phyloP scores from a whole-genome alignment of 208 protist genomes.

The Crithidia brevicula region DNA sequence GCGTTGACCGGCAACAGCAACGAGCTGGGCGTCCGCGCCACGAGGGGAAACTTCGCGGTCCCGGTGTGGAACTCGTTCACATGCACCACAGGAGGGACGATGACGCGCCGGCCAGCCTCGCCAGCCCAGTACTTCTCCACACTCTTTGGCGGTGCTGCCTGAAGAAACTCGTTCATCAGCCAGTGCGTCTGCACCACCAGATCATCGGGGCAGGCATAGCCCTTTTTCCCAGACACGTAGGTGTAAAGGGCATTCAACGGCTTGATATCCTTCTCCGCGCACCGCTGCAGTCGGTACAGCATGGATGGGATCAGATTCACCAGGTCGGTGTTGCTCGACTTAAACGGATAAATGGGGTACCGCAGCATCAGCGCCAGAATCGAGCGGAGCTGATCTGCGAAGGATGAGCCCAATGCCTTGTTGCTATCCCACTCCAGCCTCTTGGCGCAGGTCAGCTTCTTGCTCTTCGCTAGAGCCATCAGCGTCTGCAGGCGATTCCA shows the following conservation, averaged over 20 bases:
- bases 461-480: slow-evolving; percentile 24
- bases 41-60: slow-evolving; percentile 24
- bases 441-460: slow-evolving; percentile 49
- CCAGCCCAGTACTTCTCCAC: slow-evolving; percentile 2
- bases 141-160: slow-evolving; percentile 1
- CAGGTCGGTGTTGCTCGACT: slow-evolving; percentile 22
- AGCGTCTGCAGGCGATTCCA: slow-evolving; percentile 44
- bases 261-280: slow-evolving; percentile 35
- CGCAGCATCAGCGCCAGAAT: slow-evolving; percentile 46
- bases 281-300: slow-evolving; percentile 74
- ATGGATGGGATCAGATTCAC: slow-evolving; percentile 55
- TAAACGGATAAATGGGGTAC: slow-evolving; percentile 37
- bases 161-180: slow-evolving; percentile 43
- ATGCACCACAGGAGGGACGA: slow-evolving; percentile 4
- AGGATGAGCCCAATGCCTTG: slow-evolving; percentile 8
- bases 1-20: slow-evolving; percentile 24
- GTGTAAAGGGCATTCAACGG: slow-evolving; percentile 46
- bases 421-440: slow-evolving; percentile 41
- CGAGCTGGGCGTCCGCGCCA: neutral
- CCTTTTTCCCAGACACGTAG: slow-evolving; percentile 20
- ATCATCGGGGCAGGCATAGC: slow-evolving; percentile 20
- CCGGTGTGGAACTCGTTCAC: slow-evolving; percentile 26
- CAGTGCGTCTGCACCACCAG: slow-evolving; percentile 35
- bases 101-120: neutral
- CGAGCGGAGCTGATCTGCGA: slow-evolving; percentile 29